A percentile compares a stretch with the other conserved stretches of the same genome.
Evolutionary conservation across 371 early-diverging fungal genomes (phyloP).

Genomic region (Gilbertella persicaria): DNA sequence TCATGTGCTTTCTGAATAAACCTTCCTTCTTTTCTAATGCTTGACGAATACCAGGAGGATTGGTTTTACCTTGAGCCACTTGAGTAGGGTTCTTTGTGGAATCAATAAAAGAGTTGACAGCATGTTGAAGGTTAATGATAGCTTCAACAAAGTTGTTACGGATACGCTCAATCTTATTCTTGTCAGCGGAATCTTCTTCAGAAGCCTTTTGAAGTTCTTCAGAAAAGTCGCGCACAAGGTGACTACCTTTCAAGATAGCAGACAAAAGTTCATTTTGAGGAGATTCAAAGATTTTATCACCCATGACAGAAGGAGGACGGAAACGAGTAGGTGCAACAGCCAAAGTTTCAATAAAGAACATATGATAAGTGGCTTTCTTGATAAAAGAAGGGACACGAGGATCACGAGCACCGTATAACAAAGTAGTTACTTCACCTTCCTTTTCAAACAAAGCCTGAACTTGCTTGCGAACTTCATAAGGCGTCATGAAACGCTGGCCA

Average conservation of each 20-base stretch:
- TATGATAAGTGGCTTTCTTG: conserved; percentile 63
- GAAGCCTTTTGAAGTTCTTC: conserved; percentile 37
- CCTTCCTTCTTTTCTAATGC: conserved; percentile 99
- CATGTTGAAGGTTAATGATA: conserved; percentile 88
- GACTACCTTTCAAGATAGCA: conserved; percentile 83
- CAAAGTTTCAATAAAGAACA: conserved; percentile 96
- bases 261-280: conserved; percentile 90
- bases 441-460: conserved; percentile 74
- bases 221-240: conserved; percentile 65
- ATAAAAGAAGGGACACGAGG: conserved; percentile 48
- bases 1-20: conserved; percentile 99
- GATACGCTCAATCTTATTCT: conserved; percentile 37
- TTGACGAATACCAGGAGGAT: conserved; percentile 93
- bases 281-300: conserved; percentile 91
- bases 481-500: conserved; percentile 68
- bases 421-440: conserved; percentile 72
- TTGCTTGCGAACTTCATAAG: conserved; percentile 80
- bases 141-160: conserved; percentile 63
- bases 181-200: conserved; percentile 40
- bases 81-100: conserved; percentile 76
- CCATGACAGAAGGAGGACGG: conserved; percentile 92
- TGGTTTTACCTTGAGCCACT: conserved; percentile 54
- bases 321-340: conserved; percentile 96
- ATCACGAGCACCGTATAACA: conserved; percentile 78
- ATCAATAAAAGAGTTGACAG: conserved; percentile 94